These are phyloP conservation scores for Lignosus rhinocerotis DNA, from an alignment of 1,284 basidiomycete genomes.

Conservation along the genomic window DNA sequence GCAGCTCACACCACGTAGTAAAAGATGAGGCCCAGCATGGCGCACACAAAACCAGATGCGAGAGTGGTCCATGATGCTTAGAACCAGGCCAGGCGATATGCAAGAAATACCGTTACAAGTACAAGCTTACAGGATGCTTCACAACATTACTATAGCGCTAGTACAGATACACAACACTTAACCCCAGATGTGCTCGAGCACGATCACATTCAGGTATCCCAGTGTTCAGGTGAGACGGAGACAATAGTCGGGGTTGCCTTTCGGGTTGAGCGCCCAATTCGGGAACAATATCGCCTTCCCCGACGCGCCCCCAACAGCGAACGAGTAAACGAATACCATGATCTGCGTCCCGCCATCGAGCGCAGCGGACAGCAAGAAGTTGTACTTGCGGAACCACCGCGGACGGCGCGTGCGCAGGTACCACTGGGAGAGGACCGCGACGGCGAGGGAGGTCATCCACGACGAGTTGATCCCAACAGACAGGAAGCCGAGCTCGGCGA, in stretches of 20 bases:
- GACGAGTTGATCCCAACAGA: slow-evolving; percentile 53
- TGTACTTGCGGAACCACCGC: slow-evolving; percentile 59
- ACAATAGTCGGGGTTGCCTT: slow-evolving; percentile 30
- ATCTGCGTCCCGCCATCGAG: slow-evolving; percentile 56
- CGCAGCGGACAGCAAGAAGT: slow-evolving; percentile 56
- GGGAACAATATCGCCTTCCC: slow-evolving; percentile 48
- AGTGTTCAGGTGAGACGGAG: slow-evolving; percentile 19
- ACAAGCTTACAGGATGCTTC: too few species aligned
- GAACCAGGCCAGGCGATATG: too few species aligned
- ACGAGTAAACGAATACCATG: slow-evolving; percentile 40
- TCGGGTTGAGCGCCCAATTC: slow-evolving; percentile 39
- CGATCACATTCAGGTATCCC: too few species aligned
- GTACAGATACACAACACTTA: too few species aligned
- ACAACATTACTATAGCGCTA: too few species aligned
- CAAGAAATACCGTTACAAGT: too few species aligned
- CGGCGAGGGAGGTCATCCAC: slow-evolving; percentile 42
- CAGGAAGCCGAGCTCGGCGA: slow-evolving; percentile 44
- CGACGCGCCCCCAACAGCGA: slow-evolving; percentile 61
- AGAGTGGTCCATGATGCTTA: too few species aligned
- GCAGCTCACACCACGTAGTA: too few species aligned
- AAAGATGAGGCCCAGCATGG: too few species aligned
- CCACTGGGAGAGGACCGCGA: slow-evolving; percentile 50
- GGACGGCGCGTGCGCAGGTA: slow-evolving; percentile 28
- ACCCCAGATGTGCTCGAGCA: too few species aligned
- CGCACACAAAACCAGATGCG: too few species aligned